phyloP scores from a whole-genome alignment of 345 rosid species.

The Acer yangbiense region DNA sequence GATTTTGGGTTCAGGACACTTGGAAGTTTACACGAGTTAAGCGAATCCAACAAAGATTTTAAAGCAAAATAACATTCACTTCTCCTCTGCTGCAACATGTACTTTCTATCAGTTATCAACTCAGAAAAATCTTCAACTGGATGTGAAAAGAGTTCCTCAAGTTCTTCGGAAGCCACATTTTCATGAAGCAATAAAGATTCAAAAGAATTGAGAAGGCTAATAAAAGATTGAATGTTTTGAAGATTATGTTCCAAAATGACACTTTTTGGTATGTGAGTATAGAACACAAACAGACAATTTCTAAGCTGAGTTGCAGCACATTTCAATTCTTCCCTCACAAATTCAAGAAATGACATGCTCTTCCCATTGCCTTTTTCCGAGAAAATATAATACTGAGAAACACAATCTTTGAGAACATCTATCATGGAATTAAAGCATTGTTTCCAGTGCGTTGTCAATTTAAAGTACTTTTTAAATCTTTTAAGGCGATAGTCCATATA shows the following conservation, averaged over 20 bases:
- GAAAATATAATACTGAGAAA: slow-evolving; percentile 10
- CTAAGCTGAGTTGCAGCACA: slow-evolving; percentile 9
- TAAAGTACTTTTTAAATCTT: slow-evolving; percentile 26
- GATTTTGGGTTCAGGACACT: background rate
- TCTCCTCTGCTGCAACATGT: slow-evolving; percentile 15
- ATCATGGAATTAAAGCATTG: slow-evolving; percentile 5
- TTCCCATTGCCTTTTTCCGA: background rate
- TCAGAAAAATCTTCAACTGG: background rate
- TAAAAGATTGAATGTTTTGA: slow-evolving; percentile 12
- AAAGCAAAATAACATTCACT: slow-evolving; percentile 31
- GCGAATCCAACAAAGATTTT: slow-evolving; percentile 13
- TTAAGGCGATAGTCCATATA: slow-evolving; percentile 30
- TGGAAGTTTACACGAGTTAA: slow-evolving; percentile 29
- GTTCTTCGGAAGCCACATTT: slow-evolving; percentile 11
- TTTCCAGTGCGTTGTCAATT: background rate
- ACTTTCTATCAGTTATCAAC: background rate
- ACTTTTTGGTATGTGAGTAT: slow-evolving; percentile 35
- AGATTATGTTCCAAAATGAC: slow-evolving; percentile 16
- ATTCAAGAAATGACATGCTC: slow-evolving; percentile 36
- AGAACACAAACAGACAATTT: slow-evolving; percentile 25
- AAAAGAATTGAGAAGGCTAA: slow-evolving; percentile 28
- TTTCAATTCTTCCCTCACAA: slow-evolving; percentile 25
- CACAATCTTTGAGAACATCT: slow-evolving; percentile 10
- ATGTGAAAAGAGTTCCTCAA: slow-evolving; percentile 21
- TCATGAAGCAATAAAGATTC: background rate